These are phyloP conservation scores for Penicillium sp. DNA, from an alignment of 2,329 filamentous ascomycete species.

Conservation along the genomic window DNA sequence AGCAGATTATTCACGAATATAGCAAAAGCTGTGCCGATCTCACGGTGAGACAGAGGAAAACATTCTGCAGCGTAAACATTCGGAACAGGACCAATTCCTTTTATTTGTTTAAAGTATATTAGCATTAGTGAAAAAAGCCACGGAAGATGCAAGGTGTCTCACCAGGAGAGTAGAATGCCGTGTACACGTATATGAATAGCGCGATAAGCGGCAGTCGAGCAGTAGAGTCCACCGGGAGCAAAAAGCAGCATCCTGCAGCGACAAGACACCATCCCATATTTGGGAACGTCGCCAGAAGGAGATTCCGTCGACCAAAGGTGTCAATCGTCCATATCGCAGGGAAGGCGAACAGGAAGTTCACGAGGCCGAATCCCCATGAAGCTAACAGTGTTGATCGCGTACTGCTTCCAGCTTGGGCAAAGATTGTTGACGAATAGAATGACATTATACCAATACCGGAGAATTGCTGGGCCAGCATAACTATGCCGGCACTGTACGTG, in stretches of 20 bases:
- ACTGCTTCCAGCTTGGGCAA: slow-evolving; percentile 16
- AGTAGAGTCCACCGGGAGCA: slow-evolving; percentile 16
- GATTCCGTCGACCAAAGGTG: slow-evolving; percentile 28
- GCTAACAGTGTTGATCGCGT: slow-evolving; percentile 27
- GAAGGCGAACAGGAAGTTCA: slow-evolving; percentile 36
- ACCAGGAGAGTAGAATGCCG: slow-evolving; percentile 72
- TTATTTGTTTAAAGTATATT: no score
- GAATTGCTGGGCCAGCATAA: slow-evolving; percentile 37
- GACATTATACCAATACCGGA: no score
- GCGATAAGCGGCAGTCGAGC: slow-evolving; percentile 26
- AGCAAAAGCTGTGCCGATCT: slow-evolving; percentile 48
- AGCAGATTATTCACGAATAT: slow-evolving; percentile 45
- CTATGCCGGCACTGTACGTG: slow-evolving; percentile 30
- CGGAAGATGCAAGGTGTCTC: no score
- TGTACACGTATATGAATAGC: slow-evolving; percentile 61
- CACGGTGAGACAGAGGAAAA: slow-evolving; percentile 53
- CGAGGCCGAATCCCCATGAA: slow-evolving; percentile 32
- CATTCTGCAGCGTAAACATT: slow-evolving; percentile 31
- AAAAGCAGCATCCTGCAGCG: slow-evolving; percentile 29
- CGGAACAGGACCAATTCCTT: slow-evolving; percentile 26
- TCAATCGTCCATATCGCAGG: slow-evolving; percentile 35
- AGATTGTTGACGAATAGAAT: slow-evolving; percentile 34
- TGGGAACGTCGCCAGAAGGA: slow-evolving; percentile 32
- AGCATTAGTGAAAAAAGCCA: no score
- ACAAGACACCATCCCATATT: slow-evolving; percentile 33